A percentile compares a stretch with the other conserved stretches of the same genome.
Conservation (phyloP, 345 rosid species). For the Citrus mangshanensis region DNA sequence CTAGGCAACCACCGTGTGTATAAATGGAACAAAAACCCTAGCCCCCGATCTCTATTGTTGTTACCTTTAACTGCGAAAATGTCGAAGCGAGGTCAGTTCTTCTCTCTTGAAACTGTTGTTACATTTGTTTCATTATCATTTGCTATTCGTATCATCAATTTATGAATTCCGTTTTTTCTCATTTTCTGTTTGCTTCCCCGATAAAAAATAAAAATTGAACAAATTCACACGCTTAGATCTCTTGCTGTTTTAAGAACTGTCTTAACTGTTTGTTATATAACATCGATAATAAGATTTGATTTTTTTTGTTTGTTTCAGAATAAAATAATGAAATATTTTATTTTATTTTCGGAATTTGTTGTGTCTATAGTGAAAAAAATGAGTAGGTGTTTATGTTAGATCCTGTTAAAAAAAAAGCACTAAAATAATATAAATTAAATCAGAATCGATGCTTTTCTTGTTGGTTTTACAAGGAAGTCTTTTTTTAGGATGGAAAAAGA, state of each 20-base stretch:
- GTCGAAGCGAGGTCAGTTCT: slow-evolving; percentile 82
- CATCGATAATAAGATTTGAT: background rate
- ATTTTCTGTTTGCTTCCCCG: background rate
- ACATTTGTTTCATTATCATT: background rate
- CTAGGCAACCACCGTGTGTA: slow-evolving; percentile 22
- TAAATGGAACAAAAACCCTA: slow-evolving; percentile 26
- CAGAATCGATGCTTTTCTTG: background rate
- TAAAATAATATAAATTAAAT: background rate
- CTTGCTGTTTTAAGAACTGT: background rate
- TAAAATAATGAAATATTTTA: background rate
- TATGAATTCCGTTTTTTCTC: background rate
- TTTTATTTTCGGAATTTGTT: background rate
- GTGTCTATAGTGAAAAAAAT: background rate
- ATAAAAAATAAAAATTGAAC: background rate
- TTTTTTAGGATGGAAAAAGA: background rate
- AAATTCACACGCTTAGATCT: background rate
- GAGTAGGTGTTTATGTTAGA: too few relatives aligned
- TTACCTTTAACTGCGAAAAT: slow-evolving; percentile 45
- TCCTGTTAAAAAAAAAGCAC: background rate
- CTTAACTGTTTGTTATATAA: background rate
- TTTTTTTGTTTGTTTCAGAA: background rate
- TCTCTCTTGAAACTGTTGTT: background rate
- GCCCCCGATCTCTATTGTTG: background rate
- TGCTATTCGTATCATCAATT: background rate
- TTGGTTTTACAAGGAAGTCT: background rate